Percentiles rank a stretch among this genome's conserved stretches.
These are phyloP conservation scores for Yarrowia sp. DNA, from an alignment of 805 yeast genomes.

Conservation along the genomic window DNA sequence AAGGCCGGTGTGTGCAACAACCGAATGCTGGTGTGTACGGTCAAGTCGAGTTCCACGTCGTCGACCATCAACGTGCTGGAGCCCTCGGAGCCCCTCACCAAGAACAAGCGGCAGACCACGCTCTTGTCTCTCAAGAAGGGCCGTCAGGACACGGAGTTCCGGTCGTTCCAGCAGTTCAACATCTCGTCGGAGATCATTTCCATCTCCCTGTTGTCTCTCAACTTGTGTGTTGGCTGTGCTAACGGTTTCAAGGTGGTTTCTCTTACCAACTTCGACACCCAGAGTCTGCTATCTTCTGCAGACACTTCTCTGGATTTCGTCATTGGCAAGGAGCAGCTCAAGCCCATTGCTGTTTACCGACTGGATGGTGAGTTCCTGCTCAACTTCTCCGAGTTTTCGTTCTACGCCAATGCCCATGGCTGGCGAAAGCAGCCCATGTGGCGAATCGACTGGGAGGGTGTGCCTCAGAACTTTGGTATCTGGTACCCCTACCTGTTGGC, in stretches of 20 bases:
- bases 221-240: slow-evolving; percentile 92
- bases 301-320: slow-evolving; percentile 97
- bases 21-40: slow-evolving; percentile 85
- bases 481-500: slow-evolving; percentile 94
- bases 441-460: slow-evolving; percentile 97
- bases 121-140: slow-evolving; percentile 51
- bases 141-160: slow-evolving; percentile 64
- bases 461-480: slow-evolving; percentile 88
- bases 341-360: slow-evolving; percentile 90
- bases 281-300: slow-evolving; percentile 94
- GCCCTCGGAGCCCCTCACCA: slow-evolving; percentile 72
- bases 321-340: slow-evolving; percentile 76
- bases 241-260: slow-evolving; percentile 96
- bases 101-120: slow-evolving; percentile 52
- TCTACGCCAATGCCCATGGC: slow-evolving; percentile 92
- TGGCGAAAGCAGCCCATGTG: slow-evolving; percentile 95
- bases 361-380: slow-evolving; percentile 87
- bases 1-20: slow-evolving; percentile 94
- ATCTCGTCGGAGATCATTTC: slow-evolving; percentile 91
- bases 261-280: slow-evolving; percentile 81
- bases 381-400: slow-evolving; percentile 91
- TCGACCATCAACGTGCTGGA: slow-evolving; percentile 81
- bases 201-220: slow-evolving; percentile 85
- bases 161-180: slow-evolving; percentile 76
- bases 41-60: slow-evolving; percentile 79